A percentile compares a stretch with the other conserved stretches of the same genome.
phyloP scores from a whole-genome alignment of 345 rosid genomes.

The Brassica incana region DNA sequence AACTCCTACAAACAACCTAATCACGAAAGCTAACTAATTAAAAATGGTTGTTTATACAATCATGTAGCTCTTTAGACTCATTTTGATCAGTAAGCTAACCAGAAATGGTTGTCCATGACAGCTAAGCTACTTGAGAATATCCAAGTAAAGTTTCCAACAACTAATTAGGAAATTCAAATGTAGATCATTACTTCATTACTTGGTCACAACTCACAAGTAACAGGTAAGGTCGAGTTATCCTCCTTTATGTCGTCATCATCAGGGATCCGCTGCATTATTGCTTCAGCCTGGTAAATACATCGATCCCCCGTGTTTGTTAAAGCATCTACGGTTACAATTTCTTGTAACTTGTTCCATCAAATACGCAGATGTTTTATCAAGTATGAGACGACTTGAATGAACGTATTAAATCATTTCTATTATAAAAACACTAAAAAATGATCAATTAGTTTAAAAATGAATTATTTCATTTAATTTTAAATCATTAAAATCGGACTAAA shows the following conservation, averaged over 20 bases:
- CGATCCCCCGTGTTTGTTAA: constrained; percentile 32
- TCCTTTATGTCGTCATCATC: constrained; percentile 48
- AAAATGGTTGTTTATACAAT: background rate
- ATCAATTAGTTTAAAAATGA: too few relatives aligned
- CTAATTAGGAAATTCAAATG: background rate
- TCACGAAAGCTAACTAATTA: too few relatives aligned
- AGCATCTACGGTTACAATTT: too few relatives aligned
- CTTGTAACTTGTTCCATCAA: too few relatives aligned
- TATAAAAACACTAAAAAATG: too few relatives aligned
- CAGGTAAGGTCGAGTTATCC: constrained; percentile 52
- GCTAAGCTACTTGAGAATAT: constrained; percentile 2
- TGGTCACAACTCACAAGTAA: constrained; percentile 64
- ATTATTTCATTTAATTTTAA: too few relatives aligned
- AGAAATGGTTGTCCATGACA: background rate
- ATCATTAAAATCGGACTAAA: too few relatives aligned
- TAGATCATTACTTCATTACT: constrained; percentile 46
- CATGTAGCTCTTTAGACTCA: background rate
- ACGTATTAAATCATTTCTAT: too few relatives aligned
- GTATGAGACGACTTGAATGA: too few relatives aligned
- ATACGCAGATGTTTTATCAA: too few relatives aligned
- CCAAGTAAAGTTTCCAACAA: background rate
- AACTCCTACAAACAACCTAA: background rate
- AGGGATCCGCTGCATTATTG: constrained; percentile 62
- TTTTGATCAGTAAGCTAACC: background rate
- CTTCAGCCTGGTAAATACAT: constrained; percentile 69